Evolutionary conservation across 495 filamentous ascomycete genomes (phyloP).

Genomic region (Podospora fimiseda): DNA sequence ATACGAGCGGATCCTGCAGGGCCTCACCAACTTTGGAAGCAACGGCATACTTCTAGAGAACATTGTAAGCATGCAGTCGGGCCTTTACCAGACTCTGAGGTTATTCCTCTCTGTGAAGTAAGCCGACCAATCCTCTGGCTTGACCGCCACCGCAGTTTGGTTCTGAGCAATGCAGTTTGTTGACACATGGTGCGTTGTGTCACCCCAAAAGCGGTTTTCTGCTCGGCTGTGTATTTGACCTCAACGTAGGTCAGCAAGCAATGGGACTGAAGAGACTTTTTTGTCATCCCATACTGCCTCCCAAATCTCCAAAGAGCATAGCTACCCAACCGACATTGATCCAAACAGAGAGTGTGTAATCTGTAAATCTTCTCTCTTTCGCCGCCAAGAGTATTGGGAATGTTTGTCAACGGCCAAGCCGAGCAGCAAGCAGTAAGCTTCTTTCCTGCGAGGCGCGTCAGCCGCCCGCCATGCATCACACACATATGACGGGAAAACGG

Average conservation of each 20-base stretch:
- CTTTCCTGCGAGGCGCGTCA: constrained; percentile 2
- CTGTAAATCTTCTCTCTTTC: neutral
- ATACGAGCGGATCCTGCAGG: neutral
- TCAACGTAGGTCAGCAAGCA: neutral
- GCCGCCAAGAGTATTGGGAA: neutral
- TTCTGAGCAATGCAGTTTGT: constrained; percentile 7
- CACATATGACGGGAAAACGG: too few species aligned
- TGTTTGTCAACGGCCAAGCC: neutral
- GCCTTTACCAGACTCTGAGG: constrained; percentile 6
- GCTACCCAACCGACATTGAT: constrained; percentile 1
- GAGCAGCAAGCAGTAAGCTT: neutral
- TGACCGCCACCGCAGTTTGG: constrained; percentile 9
- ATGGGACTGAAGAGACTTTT: neutral
- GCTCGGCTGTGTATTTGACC: neutral
- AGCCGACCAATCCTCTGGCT: constrained; percentile 11
- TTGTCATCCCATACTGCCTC: neutral
- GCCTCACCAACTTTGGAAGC: neutral
- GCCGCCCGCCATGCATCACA: neutral
- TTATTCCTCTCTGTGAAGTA: neutral
- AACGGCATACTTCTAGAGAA: neutral
- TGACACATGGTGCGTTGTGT: constrained; percentile 6
- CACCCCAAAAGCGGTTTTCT: constrained; percentile 3
- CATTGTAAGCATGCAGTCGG: constrained; percentile 11
- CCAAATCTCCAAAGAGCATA: neutral
- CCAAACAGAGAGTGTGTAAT: neutral